These are phyloP conservation scores for Brassica juncea DNA, from an alignment of 345 rosid species.

Conservation along the genomic window DNA sequence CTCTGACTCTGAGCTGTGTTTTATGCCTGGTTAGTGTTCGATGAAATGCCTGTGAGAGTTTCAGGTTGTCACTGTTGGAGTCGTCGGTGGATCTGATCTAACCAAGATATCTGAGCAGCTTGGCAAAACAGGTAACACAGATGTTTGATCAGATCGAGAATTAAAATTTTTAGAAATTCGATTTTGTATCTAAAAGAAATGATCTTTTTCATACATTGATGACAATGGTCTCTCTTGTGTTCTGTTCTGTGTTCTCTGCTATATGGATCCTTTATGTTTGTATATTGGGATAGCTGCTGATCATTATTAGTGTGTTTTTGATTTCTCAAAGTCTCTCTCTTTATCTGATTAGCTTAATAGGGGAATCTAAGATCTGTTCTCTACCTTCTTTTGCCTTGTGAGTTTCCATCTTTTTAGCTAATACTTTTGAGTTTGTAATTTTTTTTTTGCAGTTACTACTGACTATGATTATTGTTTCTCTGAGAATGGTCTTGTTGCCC, in stretches of 20 bases:
- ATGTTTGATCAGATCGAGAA: conserved; percentile 15
- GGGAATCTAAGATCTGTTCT: conserved; percentile 1
- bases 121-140: conserved; percentile 65
- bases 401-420: too few relatives aligned
- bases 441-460: conserved; percentile 59
- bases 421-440: conserved; percentile 1
- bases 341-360: neutral
- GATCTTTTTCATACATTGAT: conserved; percentile 9
- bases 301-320: conserved; percentile 12
- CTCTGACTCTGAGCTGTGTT: neutral
- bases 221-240: neutral
- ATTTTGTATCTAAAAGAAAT: neutral
- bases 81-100: conserved; percentile 97
- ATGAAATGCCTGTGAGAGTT: conserved; percentile 31
- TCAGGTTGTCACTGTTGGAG: conserved; percentile 83
- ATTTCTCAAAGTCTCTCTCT: conserved; percentile 2
- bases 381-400: conserved; percentile 14
- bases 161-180: neutral
- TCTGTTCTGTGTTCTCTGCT: conserved; percentile 7
- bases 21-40: conserved; percentile 25
- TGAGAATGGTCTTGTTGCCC: conserved; percentile 98
- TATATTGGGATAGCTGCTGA: conserved; percentile 4
- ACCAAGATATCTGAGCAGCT: conserved; percentile 92
- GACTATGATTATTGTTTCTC: conserved; percentile 94
- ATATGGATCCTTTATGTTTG: neutral